These are phyloP conservation scores for Glarea lozoyensis DNA, from an alignment of 495 filamentous ascomycete genomes.

Conservation along the genomic window DNA sequence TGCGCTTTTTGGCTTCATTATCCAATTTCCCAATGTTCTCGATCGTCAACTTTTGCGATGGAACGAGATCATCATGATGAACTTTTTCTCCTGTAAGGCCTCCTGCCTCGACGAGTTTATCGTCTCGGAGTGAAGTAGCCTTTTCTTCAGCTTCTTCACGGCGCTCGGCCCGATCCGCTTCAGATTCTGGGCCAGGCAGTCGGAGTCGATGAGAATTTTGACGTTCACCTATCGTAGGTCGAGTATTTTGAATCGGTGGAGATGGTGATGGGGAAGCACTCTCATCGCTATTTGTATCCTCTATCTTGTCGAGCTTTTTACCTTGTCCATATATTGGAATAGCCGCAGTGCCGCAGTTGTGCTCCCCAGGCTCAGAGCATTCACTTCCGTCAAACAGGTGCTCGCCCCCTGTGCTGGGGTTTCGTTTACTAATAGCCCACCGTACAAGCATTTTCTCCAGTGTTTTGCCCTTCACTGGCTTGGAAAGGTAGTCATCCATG, in stretches of 20 bases:
- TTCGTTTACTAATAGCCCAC: constrained; percentile 30
- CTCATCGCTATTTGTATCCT: too few relatives aligned
- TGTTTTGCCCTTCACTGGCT: constrained; percentile 59
- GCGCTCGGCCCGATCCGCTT: constrained; percentile 22
- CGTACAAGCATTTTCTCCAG: constrained; percentile 66
- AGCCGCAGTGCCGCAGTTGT: constrained; percentile 2
- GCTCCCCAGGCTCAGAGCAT: constrained; percentile 11
- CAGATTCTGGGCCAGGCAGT: constrained; percentile 16
- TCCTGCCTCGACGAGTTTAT: constrained; percentile 33
- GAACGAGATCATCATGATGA: not conserved
- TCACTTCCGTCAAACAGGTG: constrained; percentile 8
- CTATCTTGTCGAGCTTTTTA: too few relatives aligned
- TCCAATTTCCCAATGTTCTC: constrained; percentile 20
- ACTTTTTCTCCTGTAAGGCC: constrained; percentile 6
- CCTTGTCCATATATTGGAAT: constrained; percentile 10
- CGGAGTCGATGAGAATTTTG: constrained; percentile 11
- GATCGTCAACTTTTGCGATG: constrained; percentile 12
- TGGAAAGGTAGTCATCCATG: constrained; percentile 80
- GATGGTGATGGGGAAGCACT: not conserved
- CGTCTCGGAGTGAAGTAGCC: constrained; percentile 33
- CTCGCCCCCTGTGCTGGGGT: not conserved
- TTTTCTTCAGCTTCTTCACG: constrained; percentile 35
- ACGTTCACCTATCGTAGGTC: constrained; percentile 6
- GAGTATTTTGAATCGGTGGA: not conserved
- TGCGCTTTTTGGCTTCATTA: constrained; percentile 1